Evolutionary conservation across 176 grass and related monocot species (phyloP).

Genomic region (Musa itinerans): DNA sequence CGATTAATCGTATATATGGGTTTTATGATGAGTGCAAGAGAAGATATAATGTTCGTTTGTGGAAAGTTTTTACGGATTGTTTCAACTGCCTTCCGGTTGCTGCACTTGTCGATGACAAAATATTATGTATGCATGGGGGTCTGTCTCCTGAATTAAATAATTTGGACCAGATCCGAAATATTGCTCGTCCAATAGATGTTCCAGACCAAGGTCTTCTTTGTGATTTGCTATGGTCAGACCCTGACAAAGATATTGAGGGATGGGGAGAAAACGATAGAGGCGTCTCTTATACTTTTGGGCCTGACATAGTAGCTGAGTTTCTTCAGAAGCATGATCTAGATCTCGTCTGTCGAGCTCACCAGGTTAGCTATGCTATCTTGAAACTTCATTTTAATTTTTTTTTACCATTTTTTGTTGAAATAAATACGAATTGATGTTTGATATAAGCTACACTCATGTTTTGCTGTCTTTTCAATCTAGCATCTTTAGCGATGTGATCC

Average conservation of each 20-base stretch:
- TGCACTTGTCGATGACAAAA: conserved; percentile 6
- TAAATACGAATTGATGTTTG: not conserved
- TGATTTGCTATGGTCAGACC: conserved; percentile 12
- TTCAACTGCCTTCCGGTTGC: conserved; percentile 7
- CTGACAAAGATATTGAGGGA: conserved; percentile 7
- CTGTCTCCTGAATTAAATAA: conserved; percentile 2
- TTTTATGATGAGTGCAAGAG: conserved; percentile 14
- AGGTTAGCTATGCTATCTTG: not conserved
- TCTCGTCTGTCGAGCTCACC: conserved; percentile 8
- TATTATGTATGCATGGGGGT: conserved; percentile 12
- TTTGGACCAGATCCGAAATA: conserved; percentile 10
- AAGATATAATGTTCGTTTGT: conserved; percentile 1
- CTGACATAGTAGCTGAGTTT: conserved; percentile 8
- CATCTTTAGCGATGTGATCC: not conserved
- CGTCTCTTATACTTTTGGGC: conserved; percentile 14
- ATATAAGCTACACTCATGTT: not conserved
- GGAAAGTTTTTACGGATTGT: conserved; percentile 9
- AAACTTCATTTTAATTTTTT: not conserved
- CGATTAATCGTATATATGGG: conserved; percentile 11
- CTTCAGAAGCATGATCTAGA: conserved; percentile 10
- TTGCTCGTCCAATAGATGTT: conserved; percentile 5
- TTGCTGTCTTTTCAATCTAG: not conserved
- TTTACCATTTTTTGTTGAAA: not conserved
- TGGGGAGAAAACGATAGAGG: conserved; percentile 13
- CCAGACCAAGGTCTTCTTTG: conserved; percentile 11